Base-by-base conservation (phyloP, 2,329 filamentous ascomycete genomes). In the Aspergillus sp. region DNA sequence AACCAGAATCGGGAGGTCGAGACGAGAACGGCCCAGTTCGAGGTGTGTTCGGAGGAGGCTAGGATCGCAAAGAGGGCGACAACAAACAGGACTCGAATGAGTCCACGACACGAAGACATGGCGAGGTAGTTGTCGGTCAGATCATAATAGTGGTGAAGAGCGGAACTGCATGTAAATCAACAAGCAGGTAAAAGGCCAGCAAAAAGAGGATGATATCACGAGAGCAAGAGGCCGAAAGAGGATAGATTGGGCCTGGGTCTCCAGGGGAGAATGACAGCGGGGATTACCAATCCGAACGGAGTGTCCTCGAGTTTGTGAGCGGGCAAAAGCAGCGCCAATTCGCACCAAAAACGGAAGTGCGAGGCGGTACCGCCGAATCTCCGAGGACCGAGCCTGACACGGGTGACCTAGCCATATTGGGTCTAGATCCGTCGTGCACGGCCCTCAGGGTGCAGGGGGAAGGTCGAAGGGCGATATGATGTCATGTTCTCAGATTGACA, bases 1-100 rank as follows among this genome's bases (percentile, higher is more conserved):
- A 99, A 99, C 95, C 95, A 99, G 84, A 99, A 99, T 56, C 95
- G 90, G 55, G 95, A 99, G 6, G 95, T 99, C 65, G 91, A 95
- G 60, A 99, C 95, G n/a, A 99, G 88, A 63, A 99, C 95, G 10
- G 95, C 95, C 95, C 95, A 99, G 79, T 99, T 99, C 74, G 92
- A 97, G 16, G 95, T 99, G 79, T 99, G 95, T 57, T 78, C 76
- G 10, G 75, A 69, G 22, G 60, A 60, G 3, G 60, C 70, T 39
- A 58, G 49, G 32, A 58, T 32, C 20, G 59, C 45, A 42, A 65
- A 53, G 52, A 65, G 45, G 39, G 65, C 56, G 32, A 73, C 60
- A 32, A 71, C 60, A 52, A 62, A 57, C 53, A 73, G 62, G 55
- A 65, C 65, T 61, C 63, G 61, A 42, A 71, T 54, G 57, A 73